A percentile compares a stretch with the other conserved stretches of the same genome.
These are phyloP conservation scores for Mycena latifolia DNA, from an alignment of 768 basidiomycete species.

Conservation along the genomic window DNA sequence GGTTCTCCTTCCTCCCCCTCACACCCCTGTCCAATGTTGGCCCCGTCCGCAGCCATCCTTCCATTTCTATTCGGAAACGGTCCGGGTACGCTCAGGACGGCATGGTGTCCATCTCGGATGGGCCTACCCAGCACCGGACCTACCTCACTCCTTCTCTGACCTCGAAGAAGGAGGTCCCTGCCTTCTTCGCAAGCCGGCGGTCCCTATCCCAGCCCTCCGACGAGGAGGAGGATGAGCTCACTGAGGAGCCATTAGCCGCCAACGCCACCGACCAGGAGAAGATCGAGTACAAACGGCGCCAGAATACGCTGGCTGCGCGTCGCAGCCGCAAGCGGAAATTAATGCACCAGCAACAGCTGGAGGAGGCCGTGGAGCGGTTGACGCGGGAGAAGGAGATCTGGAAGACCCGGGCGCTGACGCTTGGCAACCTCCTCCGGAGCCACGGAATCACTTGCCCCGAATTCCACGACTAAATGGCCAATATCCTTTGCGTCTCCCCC, in stretches of 20 bases:
- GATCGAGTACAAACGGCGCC: conserved; percentile 75
- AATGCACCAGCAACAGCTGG: conserved; percentile 70
- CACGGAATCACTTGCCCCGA: conserved; percentile 61
- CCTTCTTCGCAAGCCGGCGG: conserved; percentile 67
- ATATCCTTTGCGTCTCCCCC: conserved; percentile 7
- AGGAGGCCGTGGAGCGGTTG: conserved; percentile 58
- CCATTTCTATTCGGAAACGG: conserved; percentile 31
- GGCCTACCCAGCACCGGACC: conserved; percentile 72
- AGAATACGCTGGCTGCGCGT: conserved; percentile 81
- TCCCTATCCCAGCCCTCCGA: conserved; percentile 51
- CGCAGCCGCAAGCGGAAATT: conserved; percentile 75
- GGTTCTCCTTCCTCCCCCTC: conserved; percentile 33
- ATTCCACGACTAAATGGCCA: conserved; percentile 42
- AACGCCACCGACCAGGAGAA: conserved; percentile 61
- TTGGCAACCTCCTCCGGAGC: conserved; percentile 58
- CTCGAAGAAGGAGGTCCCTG: conserved; percentile 72
- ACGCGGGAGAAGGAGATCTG: conserved; percentile 65
- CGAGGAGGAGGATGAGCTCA: conserved; percentile 57
- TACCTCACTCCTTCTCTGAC: conserved; percentile 70
- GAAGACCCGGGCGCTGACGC: conserved; percentile 56
- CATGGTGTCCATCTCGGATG: conserved; percentile 53
- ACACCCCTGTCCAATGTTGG: conserved; percentile 27
- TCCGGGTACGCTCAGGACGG: conserved; percentile 21
- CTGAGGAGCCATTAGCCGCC: conserved; percentile 41
- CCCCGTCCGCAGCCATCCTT: conserved; percentile 28